Evolutionary conservation across 306 rosid genomes (phyloP).

Genomic region (Cyclanthera cordifolia): DNA sequence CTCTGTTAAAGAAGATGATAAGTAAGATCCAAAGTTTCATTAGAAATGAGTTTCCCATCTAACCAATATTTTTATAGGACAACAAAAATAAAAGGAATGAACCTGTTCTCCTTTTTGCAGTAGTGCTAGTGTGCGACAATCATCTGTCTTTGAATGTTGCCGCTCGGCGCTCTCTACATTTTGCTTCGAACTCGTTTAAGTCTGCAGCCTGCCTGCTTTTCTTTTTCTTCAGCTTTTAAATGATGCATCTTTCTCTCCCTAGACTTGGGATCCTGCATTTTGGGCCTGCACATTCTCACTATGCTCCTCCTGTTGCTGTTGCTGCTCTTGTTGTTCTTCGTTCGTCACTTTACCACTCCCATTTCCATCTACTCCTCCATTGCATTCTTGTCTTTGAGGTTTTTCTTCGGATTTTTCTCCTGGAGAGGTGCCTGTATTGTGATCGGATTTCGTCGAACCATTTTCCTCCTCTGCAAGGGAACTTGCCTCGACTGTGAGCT

Average conservation of each 20-base stretch:
- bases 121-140: constrained; percentile 22
- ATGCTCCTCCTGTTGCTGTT: not conserved
- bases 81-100: constrained; percentile 24
- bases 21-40: constrained; percentile 6
- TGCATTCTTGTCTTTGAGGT: constrained; percentile 42
- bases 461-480: constrained; percentile 37
- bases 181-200: constrained; percentile 40
- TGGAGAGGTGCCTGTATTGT: constrained; percentile 25
- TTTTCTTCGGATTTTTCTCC: constrained; percentile 34
- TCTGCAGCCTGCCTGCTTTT: constrained; percentile 31
- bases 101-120: constrained; percentile 32
- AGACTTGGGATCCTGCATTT: constrained; percentile 22
- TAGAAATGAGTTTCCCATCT: constrained; percentile 12
- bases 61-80: constrained; percentile 21
- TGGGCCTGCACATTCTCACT: constrained; percentile 23
- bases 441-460: constrained; percentile 31
- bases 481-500: constrained; percentile 31
- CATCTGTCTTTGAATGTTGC: constrained; percentile 28
- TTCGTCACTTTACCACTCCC: constrained; percentile 24
- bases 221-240: not conserved
- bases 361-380: constrained; percentile 40
- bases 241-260: constrained; percentile 16
- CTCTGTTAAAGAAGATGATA: constrained; percentile 8
- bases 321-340: constrained; percentile 25
- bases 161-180: constrained; percentile 84